Evolutionary conservation across 75 land plant species (phyloP).

Genomic region (Selaginella moellendorffii): DNA sequence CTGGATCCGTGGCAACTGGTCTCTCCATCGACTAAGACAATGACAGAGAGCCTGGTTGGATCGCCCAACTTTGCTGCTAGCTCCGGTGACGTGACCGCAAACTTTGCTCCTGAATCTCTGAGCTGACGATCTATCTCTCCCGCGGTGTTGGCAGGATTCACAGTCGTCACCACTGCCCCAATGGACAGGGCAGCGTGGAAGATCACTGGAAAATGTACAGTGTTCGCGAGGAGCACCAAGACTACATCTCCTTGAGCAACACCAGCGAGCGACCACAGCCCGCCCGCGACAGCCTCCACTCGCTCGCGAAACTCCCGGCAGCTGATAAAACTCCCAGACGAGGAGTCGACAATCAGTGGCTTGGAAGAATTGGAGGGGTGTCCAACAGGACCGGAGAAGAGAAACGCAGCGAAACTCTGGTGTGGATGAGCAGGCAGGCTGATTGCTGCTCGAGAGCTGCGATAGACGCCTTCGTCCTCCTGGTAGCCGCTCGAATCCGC

Average conservation of each 20-base stretch:
- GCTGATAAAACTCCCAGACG: slow-evolving; percentile 33
- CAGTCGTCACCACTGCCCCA: slow-evolving; percentile 32
- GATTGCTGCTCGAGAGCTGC: not conserved
- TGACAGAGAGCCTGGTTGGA: too few relatives aligned
- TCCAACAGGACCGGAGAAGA: slow-evolving; percentile 6
- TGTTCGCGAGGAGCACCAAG: slow-evolving; percentile 27
- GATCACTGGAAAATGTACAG: slow-evolving; percentile 23
- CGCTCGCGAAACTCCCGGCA: slow-evolving; percentile 25
- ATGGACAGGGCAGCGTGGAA: slow-evolving; percentile 24
- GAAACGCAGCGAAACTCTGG: not conserved
- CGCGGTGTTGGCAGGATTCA: slow-evolving; percentile 29
- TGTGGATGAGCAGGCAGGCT: not conserved
- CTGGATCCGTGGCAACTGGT: too few relatives aligned
- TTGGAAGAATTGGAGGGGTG: too few relatives aligned
- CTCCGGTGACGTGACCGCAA: slow-evolving; percentile 19
- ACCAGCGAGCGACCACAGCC: slow-evolving; percentile 19
- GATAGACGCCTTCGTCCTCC: not conserved
- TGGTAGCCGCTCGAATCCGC: too few relatives aligned
- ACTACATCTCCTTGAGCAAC: slow-evolving; percentile 27
- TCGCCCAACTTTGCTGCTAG: too few relatives aligned
- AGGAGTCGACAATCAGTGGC: slow-evolving; percentile 42
- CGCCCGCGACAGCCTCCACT: slow-evolving; percentile 34
- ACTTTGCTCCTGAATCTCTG: slow-evolving; percentile 32
- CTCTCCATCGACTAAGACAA: too few relatives aligned
- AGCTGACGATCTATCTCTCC: slow-evolving; percentile 27